Evolutionary conservation across 169 alveolate species (phyloP), one percentile per base, ranked within the genome.

Genomic region (Cryptosporidium baileyi): DNA sequence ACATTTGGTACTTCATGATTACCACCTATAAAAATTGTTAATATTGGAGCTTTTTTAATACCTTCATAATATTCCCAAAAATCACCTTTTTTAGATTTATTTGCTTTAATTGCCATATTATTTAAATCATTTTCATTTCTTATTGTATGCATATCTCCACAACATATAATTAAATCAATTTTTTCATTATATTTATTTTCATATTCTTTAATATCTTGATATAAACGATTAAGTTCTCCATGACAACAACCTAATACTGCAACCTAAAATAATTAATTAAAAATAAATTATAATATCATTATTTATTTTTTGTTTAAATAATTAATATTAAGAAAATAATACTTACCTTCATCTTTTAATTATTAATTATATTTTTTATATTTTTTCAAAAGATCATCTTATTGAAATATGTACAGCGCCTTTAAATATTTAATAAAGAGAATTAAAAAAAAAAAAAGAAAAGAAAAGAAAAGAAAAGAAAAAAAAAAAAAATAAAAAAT

Each of bases 1-100:
- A 95, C 94, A 81, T 96, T 95, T 40, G 98, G 94, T 11, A 98
- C 97, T 88, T 98, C 99, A 89, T 98, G 99, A 88, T 98, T 98
- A 19, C 99, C 99, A 28, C 99, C 99, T 19, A 98, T 92, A 89
- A 98, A 95, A 24, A 98, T 88, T 8, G 99, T 98, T 54, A 97
- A 92, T 60, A 92, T 89, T 9, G 98, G 98, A 15, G 99, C 98
- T 52, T 57, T 79, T 60, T 90, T 82, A 34, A 79, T 82, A 3
- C 97, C 97, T 43, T 88, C 89, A 91, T 93, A 97, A 89, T 96
- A 98, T 44, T 93, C 93, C 40, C 89, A 93, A 85, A 97, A 98
- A 88, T 96, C 97, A 17, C 97, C 96, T 82, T 95, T 90, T 36
- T 91, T 91, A 26, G 63, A 81, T 82, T 93, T 90, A 91, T 96